These are phyloP conservation scores for Colletotrichum eremochloae DNA, from an alignment of 2,329 filamentous ascomycete genomes.

Conservation along the genomic window DNA sequence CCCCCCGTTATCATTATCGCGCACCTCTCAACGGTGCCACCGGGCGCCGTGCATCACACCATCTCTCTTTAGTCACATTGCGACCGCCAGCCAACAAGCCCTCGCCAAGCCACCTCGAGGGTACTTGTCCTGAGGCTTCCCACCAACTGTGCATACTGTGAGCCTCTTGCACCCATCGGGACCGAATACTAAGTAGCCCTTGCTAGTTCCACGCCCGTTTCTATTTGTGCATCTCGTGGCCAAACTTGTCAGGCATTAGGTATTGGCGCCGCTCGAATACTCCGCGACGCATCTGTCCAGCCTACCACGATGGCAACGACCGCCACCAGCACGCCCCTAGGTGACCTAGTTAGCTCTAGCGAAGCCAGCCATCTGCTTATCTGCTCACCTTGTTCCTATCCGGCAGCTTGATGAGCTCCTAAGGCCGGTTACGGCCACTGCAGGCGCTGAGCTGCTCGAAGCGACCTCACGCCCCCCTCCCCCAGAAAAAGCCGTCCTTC, in stretches of 20 bases:
- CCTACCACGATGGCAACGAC: background rate
- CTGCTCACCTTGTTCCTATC: conserved; percentile 20
- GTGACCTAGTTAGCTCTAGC: conserved; percentile 8
- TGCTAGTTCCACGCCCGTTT: conserved; percentile 28
- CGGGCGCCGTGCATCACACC: conserved; percentile 15
- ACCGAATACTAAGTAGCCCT: background rate
- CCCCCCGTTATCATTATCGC: conserved; percentile 11
- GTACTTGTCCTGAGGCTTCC: conserved; percentile 21
- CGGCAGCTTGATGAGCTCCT: conserved; percentile 19
- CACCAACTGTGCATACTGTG: conserved; percentile 38
- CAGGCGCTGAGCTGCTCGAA: background rate
- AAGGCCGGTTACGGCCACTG: conserved; percentile 20
- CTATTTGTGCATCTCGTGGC: conserved; percentile 8
- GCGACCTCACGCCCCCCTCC: background rate
- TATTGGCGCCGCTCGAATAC: conserved; percentile 7
- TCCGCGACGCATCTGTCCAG: conserved; percentile 28
- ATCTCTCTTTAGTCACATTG: conserved; percentile 23
- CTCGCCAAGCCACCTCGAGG: background rate
- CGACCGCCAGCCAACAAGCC: conserved; percentile 32
- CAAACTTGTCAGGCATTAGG: background rate
- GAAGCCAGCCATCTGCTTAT: conserved; percentile 1
- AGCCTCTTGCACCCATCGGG: conserved; percentile 12
- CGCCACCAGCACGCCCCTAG: conserved; percentile 27
- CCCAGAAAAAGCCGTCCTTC: conserved; percentile 15
- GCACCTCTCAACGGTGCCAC: conserved; percentile 25